phyloP scores from a whole-genome alignment of 2,329 filamentous ascomycete genomes.

The Colletotrichum sp. region DNA sequence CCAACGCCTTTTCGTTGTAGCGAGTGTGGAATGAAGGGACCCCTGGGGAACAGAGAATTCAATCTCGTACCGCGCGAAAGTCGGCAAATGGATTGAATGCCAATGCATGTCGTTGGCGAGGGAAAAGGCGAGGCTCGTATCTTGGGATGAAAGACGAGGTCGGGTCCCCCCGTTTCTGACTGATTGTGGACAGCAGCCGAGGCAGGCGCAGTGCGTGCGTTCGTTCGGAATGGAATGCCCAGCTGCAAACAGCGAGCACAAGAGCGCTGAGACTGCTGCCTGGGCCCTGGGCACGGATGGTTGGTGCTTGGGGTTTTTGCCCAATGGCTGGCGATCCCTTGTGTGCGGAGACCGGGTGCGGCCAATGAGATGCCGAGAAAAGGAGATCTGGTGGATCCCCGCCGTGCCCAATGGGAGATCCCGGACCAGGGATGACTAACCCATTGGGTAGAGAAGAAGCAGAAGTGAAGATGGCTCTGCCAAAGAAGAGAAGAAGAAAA shows the following conservation, averaged over 20 bases:
- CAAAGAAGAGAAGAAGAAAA: not conserved
- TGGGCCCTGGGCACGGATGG: not conserved
- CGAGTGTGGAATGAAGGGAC: not conserved
- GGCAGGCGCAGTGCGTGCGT: not conserved
- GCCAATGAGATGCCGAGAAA: not conserved
- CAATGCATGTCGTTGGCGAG: not conserved
- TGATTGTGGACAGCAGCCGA: not conserved
- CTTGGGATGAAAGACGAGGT: not conserved
- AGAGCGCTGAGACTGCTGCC: slow-evolving; percentile 1
- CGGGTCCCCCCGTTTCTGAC: not conserved
- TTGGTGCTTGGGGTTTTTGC: not conserved
- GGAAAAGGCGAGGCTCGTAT: not conserved
- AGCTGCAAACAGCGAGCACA: not conserved
- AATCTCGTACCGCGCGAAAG: not conserved
- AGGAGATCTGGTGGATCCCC: not conserved
- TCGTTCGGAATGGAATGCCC: not conserved
- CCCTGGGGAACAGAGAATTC: not conserved
- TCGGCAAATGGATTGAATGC: not conserved
- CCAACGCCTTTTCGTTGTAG: not conserved
- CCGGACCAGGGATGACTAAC: not conserved
- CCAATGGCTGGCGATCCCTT: not conserved
- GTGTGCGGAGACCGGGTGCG: not conserved
- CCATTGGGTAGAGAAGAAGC: not conserved
- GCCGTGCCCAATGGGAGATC: not conserved
- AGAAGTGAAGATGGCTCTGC: not conserved